Evolutionary conservation across 2,329 filamentous ascomycete genomes (phyloP).

Genomic region (Zymoseptoria passerinii): DNA sequence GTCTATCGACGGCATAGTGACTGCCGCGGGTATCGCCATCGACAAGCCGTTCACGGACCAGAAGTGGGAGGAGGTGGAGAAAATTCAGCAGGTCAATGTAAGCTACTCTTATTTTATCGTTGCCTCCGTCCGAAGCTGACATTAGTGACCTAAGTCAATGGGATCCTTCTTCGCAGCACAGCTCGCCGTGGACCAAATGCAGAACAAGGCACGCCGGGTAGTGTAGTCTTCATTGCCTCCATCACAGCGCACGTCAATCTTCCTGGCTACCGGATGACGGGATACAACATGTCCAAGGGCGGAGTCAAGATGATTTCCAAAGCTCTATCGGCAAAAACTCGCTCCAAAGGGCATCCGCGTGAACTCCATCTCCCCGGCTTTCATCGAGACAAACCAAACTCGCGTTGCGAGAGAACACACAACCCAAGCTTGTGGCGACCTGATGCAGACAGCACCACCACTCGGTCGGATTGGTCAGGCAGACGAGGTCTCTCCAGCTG

Average conservation of each 20-base stretch:
- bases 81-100: constrained; percentile 33
- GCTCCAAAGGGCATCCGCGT: constrained; percentile 23
- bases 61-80: constrained; percentile 24
- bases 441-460: constrained; percentile 20
- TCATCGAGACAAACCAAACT: constrained; percentile 22
- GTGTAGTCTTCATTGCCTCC: constrained; percentile 31
- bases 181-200: constrained; percentile 30
- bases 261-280: constrained; percentile 26
- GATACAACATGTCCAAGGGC: constrained; percentile 28
- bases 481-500: constrained; percentile 25
- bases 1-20: constrained; percentile 23
- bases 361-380: constrained; percentile 23
- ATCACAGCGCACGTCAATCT: constrained; percentile 29
- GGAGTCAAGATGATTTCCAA: constrained; percentile 21
- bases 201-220: constrained; percentile 28
- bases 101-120: neutral
- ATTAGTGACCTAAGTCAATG: constrained; percentile 10
- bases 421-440: constrained; percentile 14
- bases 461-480: constrained; percentile 17
- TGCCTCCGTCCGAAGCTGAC: neutral
- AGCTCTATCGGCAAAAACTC: constrained; percentile 31
- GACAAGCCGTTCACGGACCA: constrained; percentile 25
- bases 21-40: constrained; percentile 25
- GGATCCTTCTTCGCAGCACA: constrained; percentile 31
- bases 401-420: constrained; percentile 15